A percentile compares a stretch with the other conserved stretches of the same genome.
phyloP scores from a whole-genome alignment of 495 filamentous ascomycete species.

The Aspergillus asperescens region DNA sequence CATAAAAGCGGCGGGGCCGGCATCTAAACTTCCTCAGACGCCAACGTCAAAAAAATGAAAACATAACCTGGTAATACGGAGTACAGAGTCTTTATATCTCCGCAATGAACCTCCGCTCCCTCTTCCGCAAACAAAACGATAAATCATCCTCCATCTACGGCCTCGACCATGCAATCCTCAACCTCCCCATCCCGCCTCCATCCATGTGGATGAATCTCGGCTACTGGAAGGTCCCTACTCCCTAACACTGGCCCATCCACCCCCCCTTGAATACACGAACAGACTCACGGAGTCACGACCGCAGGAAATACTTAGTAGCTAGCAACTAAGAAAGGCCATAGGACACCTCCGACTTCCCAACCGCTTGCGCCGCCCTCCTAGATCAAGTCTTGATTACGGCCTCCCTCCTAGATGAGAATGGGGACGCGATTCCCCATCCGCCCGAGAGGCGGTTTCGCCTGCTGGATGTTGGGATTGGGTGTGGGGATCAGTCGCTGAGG shows the following conservation, averaged over 20 bases:
- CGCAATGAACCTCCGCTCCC: neutral
- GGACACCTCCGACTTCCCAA: slow-evolving; percentile 30
- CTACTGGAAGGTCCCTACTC: slow-evolving; percentile 31
- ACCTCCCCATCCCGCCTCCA: slow-evolving; percentile 25
- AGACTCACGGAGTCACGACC: neutral
- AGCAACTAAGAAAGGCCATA: neutral
- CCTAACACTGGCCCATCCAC: too few species aligned
- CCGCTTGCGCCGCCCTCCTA: slow-evolving; percentile 39
- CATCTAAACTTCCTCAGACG: too few species aligned
- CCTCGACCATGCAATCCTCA: slow-evolving; percentile 34
- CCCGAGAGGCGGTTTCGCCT: slow-evolving; percentile 20
- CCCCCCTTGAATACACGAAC: neutral
- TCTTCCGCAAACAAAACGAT: neutral
- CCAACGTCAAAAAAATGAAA: too few species aligned
- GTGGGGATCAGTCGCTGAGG: slow-evolving; percentile 42
- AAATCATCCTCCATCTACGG: slow-evolving; percentile 19
- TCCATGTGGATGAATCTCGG: slow-evolving; percentile 43
- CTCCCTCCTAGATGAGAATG: slow-evolving; percentile 19
- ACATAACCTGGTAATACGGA: too few species aligned
- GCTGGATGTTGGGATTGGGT: slow-evolving; percentile 47
- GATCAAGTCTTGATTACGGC: slow-evolving; percentile 36
- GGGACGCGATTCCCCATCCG: neutral
- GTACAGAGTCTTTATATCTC: too few species aligned
- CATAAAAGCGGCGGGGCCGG: too few species aligned
- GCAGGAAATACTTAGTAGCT: neutral